Base-by-base conservation (phyloP, 345 rosid species). In the Luvunga scandens region DNA sequence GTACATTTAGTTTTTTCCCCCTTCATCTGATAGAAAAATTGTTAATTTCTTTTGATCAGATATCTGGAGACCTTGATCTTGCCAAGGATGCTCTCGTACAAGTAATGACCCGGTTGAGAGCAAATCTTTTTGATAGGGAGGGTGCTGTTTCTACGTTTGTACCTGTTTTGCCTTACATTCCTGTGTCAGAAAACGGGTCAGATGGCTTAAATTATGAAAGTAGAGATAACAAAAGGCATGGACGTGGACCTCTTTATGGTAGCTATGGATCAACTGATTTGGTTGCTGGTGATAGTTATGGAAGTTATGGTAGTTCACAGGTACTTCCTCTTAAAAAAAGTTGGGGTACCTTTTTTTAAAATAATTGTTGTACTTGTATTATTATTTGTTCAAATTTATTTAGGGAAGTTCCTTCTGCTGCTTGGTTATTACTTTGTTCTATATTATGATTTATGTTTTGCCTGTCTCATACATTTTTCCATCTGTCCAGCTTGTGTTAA, bases 21-120 rank as follows among this genome's bases (percentile, higher is more conserved):
- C 33, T 18, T 63, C 4, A 67, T 30, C 8, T 48, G 67, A 25
- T 45, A 66, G 21, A 9, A 65, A 48, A 1, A 18, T 50, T 71
- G 48, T 70, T 73, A 38, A 31, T 74, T 78, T 81, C 28, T 75
- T 9, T 34, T 80, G 45, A 55, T 79, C 85, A 96, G 99, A 94
- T 96, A 22, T 79, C 95, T 63, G 99, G 99, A 78, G 98, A 96
- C 79, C 97, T 91, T 84, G 98, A 94, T 77, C 87, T 89, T 81
- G 98, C 95, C 78, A 94, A 96, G 88, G 99, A 92, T 76, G 99
- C 99, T 83, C 95, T 96, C 42, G 74, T 93, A 66, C 97, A 92
- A 87, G 85, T 96, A 77, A 84, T 90, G 50, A 89, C 88, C 13
- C 90, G 98, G 67, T 83, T 96, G 78, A 92, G 99, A 80, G 97